These are phyloP conservation scores for Stenocarpella maydis DNA, from an alignment of 2,329 filamentous ascomycete genomes.

Conservation along the genomic window DNA sequence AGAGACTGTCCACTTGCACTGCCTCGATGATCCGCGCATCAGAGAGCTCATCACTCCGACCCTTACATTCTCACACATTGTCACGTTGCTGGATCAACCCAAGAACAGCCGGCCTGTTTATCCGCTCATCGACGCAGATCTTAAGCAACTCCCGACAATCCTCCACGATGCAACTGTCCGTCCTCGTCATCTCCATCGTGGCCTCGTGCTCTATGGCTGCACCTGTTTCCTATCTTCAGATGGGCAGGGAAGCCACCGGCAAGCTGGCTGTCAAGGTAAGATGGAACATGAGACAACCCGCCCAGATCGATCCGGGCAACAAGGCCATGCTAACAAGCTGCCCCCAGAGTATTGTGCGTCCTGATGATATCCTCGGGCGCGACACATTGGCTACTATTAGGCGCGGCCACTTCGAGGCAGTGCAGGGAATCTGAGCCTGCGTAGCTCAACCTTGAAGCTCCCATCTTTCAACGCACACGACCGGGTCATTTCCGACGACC, in stretches of 20 bases:
- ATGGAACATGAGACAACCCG: neutral
- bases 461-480: neutral
- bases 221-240: slow-evolving; percentile 18
- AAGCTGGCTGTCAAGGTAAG: slow-evolving; percentile 32
- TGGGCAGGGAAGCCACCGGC: slow-evolving; percentile 27
- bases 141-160: slow-evolving; percentile 9
- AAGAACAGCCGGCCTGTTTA: slow-evolving; percentile 4
- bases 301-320: neutral
- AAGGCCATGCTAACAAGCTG: neutral
- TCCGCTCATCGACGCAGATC: neutral
- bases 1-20: slow-evolving; percentile 4
- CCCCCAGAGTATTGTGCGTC: slow-evolving; percentile 23
- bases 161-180: slow-evolving; percentile 31
- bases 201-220: slow-evolving; percentile 26
- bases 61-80: neutral
- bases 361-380: slow-evolving; percentile 32
- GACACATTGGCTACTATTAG: slow-evolving; percentile 22
- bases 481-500: slow-evolving; percentile 9
- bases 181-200: slow-evolving; percentile 21
- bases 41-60: slow-evolving; percentile 7
- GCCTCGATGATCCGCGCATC: slow-evolving; percentile 2
- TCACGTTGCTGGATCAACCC: slow-evolving; percentile 28
- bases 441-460: neutral
- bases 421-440: neutral
- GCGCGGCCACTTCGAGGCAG: slow-evolving; percentile 23